A percentile compares a stretch with the other conserved stretches of the same genome.
These are phyloP conservation scores for Ensete ventricosum DNA, from an alignment of 176 grass and related monocot genomes.

Conservation along the genomic window DNA sequence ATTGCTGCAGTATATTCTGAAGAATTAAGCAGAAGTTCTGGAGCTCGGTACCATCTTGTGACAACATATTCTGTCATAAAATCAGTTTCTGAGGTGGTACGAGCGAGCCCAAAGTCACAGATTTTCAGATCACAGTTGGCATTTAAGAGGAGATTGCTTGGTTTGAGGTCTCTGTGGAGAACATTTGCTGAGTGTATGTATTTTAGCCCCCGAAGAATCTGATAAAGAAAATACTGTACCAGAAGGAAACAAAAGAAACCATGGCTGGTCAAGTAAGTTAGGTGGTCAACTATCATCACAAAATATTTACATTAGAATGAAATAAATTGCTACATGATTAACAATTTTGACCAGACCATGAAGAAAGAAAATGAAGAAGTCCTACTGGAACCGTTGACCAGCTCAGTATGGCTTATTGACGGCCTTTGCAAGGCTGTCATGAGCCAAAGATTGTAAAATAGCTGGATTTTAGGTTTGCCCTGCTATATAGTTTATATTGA, in stretches of 20 bases:
- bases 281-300: no score
- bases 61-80: constrained; percentile 99
- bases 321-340: background rate
- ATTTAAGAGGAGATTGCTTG: constrained; percentile 98
- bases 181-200: constrained; percentile 99
- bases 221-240: constrained; percentile 98
- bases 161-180: constrained; percentile 95
- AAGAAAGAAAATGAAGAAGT: background rate
- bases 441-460: background rate
- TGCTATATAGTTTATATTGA: background rate
- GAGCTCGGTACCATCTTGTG: constrained; percentile 96
- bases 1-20: constrained; percentile 95
- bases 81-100: constrained; percentile 96
- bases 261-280: no score
- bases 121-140: constrained; percentile 98
- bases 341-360: background rate
- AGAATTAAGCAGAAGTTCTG: constrained; percentile 83
- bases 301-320: background rate
- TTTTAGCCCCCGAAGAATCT: constrained; percentile 94
- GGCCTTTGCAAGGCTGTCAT: background rate
- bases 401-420: background rate
- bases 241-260: constrained; percentile 12
- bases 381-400: background rate
- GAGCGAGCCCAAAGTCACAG: constrained; percentile 97
- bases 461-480: background rate